Evolutionary conservation across 2,329 filamentous ascomycete species (phyloP).

Genomic region (Rhinocladiella similis): DNA sequence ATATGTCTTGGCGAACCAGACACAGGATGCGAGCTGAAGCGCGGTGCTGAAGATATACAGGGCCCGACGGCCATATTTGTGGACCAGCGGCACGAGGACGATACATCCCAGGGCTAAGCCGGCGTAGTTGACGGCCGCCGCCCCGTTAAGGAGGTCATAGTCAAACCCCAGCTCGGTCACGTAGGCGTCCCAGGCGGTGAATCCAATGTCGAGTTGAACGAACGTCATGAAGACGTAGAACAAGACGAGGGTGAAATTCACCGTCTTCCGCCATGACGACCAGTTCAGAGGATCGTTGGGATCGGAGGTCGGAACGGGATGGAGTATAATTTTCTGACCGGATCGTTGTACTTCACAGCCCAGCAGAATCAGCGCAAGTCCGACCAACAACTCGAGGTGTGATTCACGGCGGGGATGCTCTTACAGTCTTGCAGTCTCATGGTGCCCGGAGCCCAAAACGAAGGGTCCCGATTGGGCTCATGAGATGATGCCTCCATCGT

Average conservation of each 20-base stretch:
- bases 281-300: conserved; percentile 35
- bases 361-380: not conserved
- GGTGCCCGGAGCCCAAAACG: conserved; percentile 6
- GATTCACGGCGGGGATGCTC: not conserved
- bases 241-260: conserved; percentile 31
- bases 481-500: not conserved
- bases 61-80: conserved; percentile 45
- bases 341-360: conserved; percentile 6
- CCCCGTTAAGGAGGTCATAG: conserved; percentile 40
- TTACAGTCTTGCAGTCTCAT: conserved; percentile 11
- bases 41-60: conserved; percentile 42
- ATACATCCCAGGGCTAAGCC: conserved; percentile 41
- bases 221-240: conserved; percentile 33
- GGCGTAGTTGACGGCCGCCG: conserved; percentile 44
- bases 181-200: conserved; percentile 42
- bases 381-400: too few relatives aligned
- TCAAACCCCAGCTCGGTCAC: conserved; percentile 41
- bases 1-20: conserved; percentile 44
- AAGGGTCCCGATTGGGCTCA: not conserved
- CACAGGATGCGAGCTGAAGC: conserved; percentile 35
- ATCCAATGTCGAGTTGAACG: conserved; percentile 36
- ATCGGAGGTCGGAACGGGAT: conserved; percentile 31
- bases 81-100: conserved; percentile 43
- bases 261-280: conserved; percentile 30
- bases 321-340: conserved; percentile 19